These are phyloP conservation scores for Cladophialophora immunda DNA, from an alignment of 2,329 filamentous ascomycete species.

Conservation along the genomic window DNA sequence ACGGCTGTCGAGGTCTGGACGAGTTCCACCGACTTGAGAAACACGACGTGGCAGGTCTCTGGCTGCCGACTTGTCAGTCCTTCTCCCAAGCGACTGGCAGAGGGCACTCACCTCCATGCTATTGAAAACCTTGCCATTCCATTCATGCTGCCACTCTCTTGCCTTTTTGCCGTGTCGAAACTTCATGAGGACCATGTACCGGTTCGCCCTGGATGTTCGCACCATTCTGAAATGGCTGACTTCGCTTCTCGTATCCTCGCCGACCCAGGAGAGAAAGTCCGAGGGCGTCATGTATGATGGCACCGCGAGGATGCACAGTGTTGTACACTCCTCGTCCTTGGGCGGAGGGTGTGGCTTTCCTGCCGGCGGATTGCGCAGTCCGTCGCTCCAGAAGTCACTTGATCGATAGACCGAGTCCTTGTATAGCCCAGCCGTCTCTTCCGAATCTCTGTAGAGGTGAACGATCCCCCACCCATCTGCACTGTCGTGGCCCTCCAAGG, in stretches of 20 bases:
- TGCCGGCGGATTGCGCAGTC: conserved; percentile 29
- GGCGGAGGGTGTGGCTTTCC: conserved; percentile 35
- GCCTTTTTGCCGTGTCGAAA: conserved; percentile 80
- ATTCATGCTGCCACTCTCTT: conserved; percentile 80
- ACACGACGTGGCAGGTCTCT: conserved; percentile 93
- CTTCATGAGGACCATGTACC: conserved; percentile 96
- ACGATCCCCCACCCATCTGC: conserved; percentile 82
- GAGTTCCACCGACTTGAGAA: conserved; percentile 90
- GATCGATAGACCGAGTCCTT: conserved; percentile 51
- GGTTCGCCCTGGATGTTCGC: conserved; percentile 84
- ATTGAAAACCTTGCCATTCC: conserved; percentile 94
- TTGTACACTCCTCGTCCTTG: conserved; percentile 76
- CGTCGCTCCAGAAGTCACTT: conserved; percentile 40
- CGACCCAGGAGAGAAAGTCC: conserved; percentile 90
- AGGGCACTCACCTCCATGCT: conserved; percentile 75
- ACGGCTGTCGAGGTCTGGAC: conserved; percentile 62
- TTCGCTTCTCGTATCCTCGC: conserved; percentile 82
- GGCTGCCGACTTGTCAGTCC: conserved; percentile 62
- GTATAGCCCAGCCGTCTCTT: conserved; percentile 73
- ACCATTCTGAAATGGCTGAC: conserved; percentile 96
- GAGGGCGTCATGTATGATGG: conserved; percentile 91
- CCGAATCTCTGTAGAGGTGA: conserved; percentile 87
- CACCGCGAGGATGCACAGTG: conserved; percentile 90
- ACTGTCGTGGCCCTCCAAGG: conserved; percentile 77
- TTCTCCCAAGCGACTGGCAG: conserved; percentile 2